A percentile compares a stretch with the other conserved stretches of the same genome.
These are phyloP conservation scores for Leucosporidium creatinivorum DNA, from an alignment of 768 basidiomycete genomes.

Conservation along the genomic window DNA sequence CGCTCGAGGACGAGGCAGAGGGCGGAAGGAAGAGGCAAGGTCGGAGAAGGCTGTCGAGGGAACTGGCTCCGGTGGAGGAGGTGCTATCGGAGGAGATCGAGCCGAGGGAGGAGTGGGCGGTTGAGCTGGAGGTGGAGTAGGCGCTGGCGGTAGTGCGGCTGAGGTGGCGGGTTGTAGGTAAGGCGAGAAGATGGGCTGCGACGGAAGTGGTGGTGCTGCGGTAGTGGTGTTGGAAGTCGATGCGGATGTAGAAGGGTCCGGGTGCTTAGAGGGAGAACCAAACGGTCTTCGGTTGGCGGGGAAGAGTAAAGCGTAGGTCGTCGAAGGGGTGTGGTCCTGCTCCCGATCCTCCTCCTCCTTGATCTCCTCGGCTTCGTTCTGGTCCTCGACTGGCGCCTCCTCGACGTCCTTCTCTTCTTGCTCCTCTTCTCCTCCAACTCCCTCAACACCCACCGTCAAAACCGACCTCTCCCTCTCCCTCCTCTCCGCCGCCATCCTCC, in stretches of 20 bases:
- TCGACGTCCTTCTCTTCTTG: no score
- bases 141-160: background rate
- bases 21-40: background rate
- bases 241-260: background rate
- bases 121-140: background rate
- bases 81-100: background rate
- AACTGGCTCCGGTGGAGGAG: background rate
- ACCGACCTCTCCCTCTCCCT: background rate
- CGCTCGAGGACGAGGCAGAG: background rate
- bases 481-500: slow-evolving; percentile 4
- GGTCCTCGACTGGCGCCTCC: no score
- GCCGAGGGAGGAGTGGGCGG: background rate
- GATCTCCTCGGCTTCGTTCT: no score
- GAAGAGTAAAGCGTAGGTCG: background rate
- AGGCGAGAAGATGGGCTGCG: background rate
- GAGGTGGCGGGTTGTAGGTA: background rate
- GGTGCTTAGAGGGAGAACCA: background rate
- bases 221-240: background rate
- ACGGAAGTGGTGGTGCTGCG: background rate
- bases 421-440: background rate
- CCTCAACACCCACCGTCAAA: no score
- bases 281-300: background rate
- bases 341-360: no score
- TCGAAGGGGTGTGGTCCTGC: background rate
- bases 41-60: background rate